These are phyloP conservation scores for Dryas octopetala DNA, from an alignment of 306 rosid species.

Conservation along the genomic window DNA sequence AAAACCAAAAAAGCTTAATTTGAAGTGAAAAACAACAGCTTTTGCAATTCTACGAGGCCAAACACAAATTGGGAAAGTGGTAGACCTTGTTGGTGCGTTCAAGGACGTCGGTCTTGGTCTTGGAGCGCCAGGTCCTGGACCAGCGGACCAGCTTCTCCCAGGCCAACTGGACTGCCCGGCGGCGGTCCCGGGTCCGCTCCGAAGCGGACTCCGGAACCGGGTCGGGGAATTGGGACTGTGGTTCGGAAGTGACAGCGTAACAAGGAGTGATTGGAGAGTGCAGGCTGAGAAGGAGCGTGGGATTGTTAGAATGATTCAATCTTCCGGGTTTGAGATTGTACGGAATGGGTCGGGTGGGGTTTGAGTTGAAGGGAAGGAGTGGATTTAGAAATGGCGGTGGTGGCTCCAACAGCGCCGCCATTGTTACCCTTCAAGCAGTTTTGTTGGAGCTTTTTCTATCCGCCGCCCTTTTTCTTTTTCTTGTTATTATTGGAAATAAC, in stretches of 20 bases:
- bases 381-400: constrained; percentile 28
- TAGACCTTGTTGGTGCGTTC: constrained; percentile 82
- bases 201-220: constrained; percentile 18
- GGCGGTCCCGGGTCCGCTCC: constrained; percentile 58
- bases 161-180: constrained; percentile 65
- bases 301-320: constrained; percentile 28
- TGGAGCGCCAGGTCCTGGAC: constrained; percentile 83
- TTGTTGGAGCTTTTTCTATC: neutral
- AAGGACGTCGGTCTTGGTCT: constrained; percentile 74
- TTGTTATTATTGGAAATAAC: no score
- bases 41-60: neutral
- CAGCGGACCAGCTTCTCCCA: constrained; percentile 96
- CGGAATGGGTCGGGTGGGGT: constrained; percentile 4
- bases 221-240: constrained; percentile 11
- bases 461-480: neutral
- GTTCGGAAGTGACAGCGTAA: constrained; percentile 16
- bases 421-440: constrained; percentile 3
- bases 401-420: constrained; percentile 52
- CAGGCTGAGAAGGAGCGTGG: constrained; percentile 24
- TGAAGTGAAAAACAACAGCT: neutral
- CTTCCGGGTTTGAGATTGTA: constrained; percentile 21
- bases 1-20: neutral
- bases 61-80: constrained; percentile 4
- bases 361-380: constrained; percentile 25
- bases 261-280: constrained; percentile 13